These are phyloP conservation scores for Coemansia sp. DNA, from an alignment of 192 early-diverging fungal genomes.

Conservation along the genomic window DNA sequence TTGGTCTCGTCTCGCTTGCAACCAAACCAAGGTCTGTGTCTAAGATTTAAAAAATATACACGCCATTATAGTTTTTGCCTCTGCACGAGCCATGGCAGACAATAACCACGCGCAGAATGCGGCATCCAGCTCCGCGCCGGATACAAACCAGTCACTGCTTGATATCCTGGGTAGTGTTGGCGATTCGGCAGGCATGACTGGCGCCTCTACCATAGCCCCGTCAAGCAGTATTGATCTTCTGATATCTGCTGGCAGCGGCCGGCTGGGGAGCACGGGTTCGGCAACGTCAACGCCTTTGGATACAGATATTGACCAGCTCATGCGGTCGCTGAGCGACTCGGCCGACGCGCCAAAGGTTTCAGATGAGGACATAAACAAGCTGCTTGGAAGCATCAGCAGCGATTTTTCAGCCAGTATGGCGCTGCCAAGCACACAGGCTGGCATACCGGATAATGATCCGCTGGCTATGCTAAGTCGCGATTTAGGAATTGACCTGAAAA, in stretches of 20 bases:
- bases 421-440: background rate
- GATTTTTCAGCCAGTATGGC: conserved; percentile 18
- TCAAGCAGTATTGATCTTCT: conserved; percentile 14
- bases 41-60: background rate
- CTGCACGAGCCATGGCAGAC: background rate
- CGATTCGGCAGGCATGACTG: background rate
- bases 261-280: background rate
- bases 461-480: conserved; percentile 28
- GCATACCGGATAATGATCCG: conserved; percentile 12
- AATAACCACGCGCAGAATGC: background rate
- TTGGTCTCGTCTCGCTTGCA: background rate
- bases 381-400: conserved; percentile 41
- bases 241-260: conserved; percentile 12
- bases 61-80: background rate
- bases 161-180: background rate
- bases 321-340: conserved; percentile 36
- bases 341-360: conserved; percentile 41
- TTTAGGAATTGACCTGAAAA: conserved; percentile 33
- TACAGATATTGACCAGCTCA: conserved; percentile 44
- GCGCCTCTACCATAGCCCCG: background rate
- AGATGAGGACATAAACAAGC: conserved; percentile 42
- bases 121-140: background rate
- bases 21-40: background rate
- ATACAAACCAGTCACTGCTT: conserved; percentile 1
- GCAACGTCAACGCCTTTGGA: conserved; percentile 26